A percentile compares a stretch with the other conserved stretches of the same genome.
Conservation (phyloP, 345 rosid species). For the Ailanthus altissimus region DNA sequence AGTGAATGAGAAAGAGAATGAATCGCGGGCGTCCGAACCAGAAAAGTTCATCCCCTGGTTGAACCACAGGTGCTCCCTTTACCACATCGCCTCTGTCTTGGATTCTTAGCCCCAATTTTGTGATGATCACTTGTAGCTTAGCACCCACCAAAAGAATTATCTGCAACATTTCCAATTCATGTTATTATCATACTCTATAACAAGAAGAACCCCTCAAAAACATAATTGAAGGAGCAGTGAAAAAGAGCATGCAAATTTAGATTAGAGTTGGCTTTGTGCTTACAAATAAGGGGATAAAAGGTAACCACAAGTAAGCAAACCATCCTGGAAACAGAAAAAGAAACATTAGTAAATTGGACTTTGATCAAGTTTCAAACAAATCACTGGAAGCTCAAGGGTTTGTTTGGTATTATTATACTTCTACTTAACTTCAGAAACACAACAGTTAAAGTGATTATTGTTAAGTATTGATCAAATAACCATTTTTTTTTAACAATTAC, state of each 20-base stretch:
- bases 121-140: conserved; percentile 83
- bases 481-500: too few species aligned
- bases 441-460: too few species aligned
- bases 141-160: conserved; percentile 70
- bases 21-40: conserved; percentile 91
- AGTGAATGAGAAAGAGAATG: conserved; percentile 79
- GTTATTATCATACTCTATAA: not conserved
- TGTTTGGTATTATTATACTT: too few species aligned
- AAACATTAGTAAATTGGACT: not conserved
- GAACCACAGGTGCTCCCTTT: conserved; percentile 86
- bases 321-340: conserved; percentile 48
- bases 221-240: not conserved
- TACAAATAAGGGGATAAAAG: conserved; percentile 80
- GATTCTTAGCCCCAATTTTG: conserved; percentile 74
- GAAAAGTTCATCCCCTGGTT: conserved; percentile 90
- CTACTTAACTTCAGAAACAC: too few species aligned
- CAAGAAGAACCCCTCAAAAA: not conserved
- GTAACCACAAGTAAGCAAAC: conserved; percentile 74
- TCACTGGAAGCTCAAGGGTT: not conserved
- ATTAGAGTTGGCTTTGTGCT: conserved; percentile 30
- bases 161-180: conserved; percentile 33
- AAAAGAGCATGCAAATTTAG: not conserved
- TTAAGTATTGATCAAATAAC: too few species aligned
- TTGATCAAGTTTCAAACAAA: not conserved
- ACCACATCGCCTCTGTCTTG: conserved; percentile 88